phyloP scores from a whole-genome alignment of 2,329 filamentous ascomycete species.

The Cladosporium sp. region DNA sequence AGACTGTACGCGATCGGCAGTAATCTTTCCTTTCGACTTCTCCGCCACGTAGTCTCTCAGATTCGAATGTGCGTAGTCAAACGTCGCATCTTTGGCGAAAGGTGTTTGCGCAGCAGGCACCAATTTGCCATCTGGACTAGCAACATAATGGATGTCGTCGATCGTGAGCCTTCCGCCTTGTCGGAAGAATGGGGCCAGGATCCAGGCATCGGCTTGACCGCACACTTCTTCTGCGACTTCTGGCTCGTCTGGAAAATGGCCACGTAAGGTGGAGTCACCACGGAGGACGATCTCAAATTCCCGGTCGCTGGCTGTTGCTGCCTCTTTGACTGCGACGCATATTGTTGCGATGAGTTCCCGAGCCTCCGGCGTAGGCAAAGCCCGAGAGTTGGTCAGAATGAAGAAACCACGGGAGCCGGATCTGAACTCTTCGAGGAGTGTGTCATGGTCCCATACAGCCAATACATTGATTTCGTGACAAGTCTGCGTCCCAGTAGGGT shows the following conservation, averaged over 20 bases:
- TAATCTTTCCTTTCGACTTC: conserved; percentile 52
- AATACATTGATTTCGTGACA: conserved; percentile 60
- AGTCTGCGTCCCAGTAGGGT: conserved; percentile 60
- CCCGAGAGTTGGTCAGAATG: conserved; percentile 62
- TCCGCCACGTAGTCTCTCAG: conserved; percentile 57
- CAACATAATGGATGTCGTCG: conserved; percentile 60
- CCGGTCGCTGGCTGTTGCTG: conserved; percentile 43
- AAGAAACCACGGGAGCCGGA: conserved; percentile 55
- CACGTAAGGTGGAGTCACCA: conserved; percentile 59
- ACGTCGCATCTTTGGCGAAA: conserved; percentile 60
- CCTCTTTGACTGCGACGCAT: conserved; percentile 52
- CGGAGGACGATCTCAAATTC: conserved; percentile 59
- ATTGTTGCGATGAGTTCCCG: conserved; percentile 53
- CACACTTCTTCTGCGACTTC: conserved; percentile 55
- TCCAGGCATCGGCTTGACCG: conserved; percentile 55
- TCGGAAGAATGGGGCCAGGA: conserved; percentile 61
- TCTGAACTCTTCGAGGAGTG: conserved; percentile 50
- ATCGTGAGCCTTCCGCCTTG: conserved; percentile 62
- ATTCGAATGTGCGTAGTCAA: conserved; percentile 59
- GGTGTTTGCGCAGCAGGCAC: conserved; percentile 57
- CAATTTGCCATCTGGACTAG: conserved; percentile 49
- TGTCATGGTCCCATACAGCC: conserved; percentile 54
- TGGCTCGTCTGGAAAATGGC: conserved; percentile 59
- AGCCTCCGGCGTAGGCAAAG: conserved; percentile 54
- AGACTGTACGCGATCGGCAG: conserved; percentile 44